Evolutionary conservation across 768 basidiomycete genomes (phyloP).

Genomic region (Coprinellus aureogranulatus): DNA sequence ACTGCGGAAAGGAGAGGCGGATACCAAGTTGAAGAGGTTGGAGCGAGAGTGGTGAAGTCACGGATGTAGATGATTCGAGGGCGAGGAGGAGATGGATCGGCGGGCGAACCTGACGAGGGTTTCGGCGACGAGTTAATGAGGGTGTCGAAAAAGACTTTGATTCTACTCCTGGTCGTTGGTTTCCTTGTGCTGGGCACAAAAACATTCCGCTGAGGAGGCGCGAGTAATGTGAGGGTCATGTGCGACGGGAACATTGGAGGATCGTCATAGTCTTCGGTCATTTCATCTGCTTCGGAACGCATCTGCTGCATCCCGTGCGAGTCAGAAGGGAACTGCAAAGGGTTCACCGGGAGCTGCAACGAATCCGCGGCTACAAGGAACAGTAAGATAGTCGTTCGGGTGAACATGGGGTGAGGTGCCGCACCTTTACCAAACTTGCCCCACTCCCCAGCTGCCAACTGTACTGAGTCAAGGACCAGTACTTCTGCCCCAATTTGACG

Average conservation of each 20-base stretch:
- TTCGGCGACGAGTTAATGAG: slow-evolving; percentile 60
- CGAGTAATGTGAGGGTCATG: slow-evolving; percentile 42
- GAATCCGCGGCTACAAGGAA: slow-evolving; percentile 61
- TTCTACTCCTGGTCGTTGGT: slow-evolving; percentile 48
- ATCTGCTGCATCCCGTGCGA: slow-evolving; percentile 21
- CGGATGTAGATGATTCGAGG: slow-evolving; percentile 84
- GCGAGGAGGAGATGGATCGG: slow-evolving; percentile 14
- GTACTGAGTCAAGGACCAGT: slow-evolving; percentile 77
- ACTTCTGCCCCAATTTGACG: slow-evolving; percentile 74
- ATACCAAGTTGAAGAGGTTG: slow-evolving; percentile 76
- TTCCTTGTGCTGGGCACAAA: slow-evolving; percentile 42
- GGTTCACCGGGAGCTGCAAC: slow-evolving; percentile 69
- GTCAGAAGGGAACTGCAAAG: slow-evolving; percentile 59
- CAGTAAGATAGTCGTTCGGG: neutral
- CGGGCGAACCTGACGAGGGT: slow-evolving; percentile 9
- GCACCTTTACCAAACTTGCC: slow-evolving; percentile 80
- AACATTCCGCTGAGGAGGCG: slow-evolving; percentile 38
- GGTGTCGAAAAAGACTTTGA: slow-evolving; percentile 73
- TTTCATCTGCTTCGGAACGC: slow-evolving; percentile 39
- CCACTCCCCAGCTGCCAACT: slow-evolving; percentile 85
- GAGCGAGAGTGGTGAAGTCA: slow-evolving; percentile 73
- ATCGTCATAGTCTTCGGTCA: slow-evolving; percentile 42
- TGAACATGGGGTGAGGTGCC: slow-evolving; percentile 4
- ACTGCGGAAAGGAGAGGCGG: slow-evolving; percentile 76
- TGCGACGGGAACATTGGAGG: slow-evolving; percentile 29